phyloP scores from a whole-genome alignment of 345 rosid genomes.

The Cardamine occulta region DNA sequence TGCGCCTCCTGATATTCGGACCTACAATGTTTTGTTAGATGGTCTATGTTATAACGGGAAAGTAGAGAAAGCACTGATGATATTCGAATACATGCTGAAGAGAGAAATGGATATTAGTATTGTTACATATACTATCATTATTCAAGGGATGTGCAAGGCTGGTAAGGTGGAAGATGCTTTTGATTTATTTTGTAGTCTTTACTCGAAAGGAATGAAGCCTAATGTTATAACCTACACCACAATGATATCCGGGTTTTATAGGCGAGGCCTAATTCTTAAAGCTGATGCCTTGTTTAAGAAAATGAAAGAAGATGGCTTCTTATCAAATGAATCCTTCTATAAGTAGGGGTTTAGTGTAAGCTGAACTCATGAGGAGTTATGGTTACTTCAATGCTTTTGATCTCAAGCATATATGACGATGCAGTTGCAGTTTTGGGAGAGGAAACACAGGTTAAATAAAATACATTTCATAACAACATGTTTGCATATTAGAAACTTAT shows the following conservation, averaged over 20 bases:
- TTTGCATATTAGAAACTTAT: slow-evolving; percentile 13
- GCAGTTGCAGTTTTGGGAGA: slow-evolving; percentile 16
- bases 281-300: slow-evolving; percentile 45
- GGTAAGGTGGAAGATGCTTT: slow-evolving; percentile 47
- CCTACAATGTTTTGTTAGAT: slow-evolving; percentile 39
- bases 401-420: slow-evolving; percentile 8
- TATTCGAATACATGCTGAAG: slow-evolving; percentile 27
- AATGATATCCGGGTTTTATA: slow-evolving; percentile 47
- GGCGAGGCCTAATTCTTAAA: slow-evolving; percentile 41
- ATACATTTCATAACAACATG: not conserved
- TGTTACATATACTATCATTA: slow-evolving; percentile 42
- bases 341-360: slow-evolving; percentile 1
- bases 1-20: slow-evolving; percentile 28
- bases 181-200: slow-evolving; percentile 42
- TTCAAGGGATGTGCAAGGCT: slow-evolving; percentile 51
- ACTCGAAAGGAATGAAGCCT: slow-evolving; percentile 45
- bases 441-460: slow-evolving; percentile 19
- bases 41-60: slow-evolving; percentile 36
- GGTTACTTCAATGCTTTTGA: slow-evolving; percentile 20
- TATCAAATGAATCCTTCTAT: slow-evolving; percentile 28
- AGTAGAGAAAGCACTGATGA: slow-evolving; percentile 23
- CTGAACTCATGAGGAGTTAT: slow-evolving; percentile 12
- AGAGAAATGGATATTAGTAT: slow-evolving; percentile 33
- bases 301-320: slow-evolving; percentile 43
- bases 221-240: slow-evolving; percentile 41